phyloP scores from a whole-genome alignment of 768 basidiomycete species.

The Tremella mesenterica region DNA sequence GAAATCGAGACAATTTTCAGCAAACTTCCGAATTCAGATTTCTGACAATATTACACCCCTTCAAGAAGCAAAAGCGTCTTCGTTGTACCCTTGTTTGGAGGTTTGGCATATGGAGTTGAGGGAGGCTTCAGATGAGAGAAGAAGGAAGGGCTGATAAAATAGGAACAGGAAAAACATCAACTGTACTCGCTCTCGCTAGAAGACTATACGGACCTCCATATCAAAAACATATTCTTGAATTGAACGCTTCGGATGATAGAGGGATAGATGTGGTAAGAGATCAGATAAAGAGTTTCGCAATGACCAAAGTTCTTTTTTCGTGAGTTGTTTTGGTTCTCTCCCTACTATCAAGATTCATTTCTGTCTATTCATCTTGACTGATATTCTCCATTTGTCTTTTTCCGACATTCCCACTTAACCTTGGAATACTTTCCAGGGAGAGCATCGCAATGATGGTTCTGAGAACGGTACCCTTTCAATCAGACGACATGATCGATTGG shows the following conservation, averaged over 20 bases:
- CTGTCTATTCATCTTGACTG: background rate
- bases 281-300: slow-evolving; percentile 97
- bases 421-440: background rate
- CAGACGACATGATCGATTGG: too few species aligned
- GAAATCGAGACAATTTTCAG: too few species aligned
- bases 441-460: too few species aligned
- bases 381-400: background rate
- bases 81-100: too few species aligned
- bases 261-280: slow-evolving; percentile 98
- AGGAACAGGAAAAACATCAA: slow-evolving; percentile 89
- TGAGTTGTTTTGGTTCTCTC: slow-evolving; percentile 16
- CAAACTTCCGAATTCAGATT: too few species aligned
- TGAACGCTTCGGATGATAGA: slow-evolving; percentile 96
- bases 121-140: too few species aligned
- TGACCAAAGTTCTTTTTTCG: slow-evolving; percentile 71
- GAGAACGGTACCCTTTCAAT: too few species aligned
- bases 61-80: too few species aligned
- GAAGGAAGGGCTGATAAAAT: background rate
- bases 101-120: too few species aligned
- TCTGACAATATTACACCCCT: too few species aligned
- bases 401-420: background rate
- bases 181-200: slow-evolving; percentile 88
- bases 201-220: slow-evolving; percentile 83
- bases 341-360: background rate
- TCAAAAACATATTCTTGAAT: slow-evolving; percentile 86